Evolutionary conservation across 2,329 filamentous ascomycete species (phyloP).

Genomic region (Apiospora kogelbergensis): DNA sequence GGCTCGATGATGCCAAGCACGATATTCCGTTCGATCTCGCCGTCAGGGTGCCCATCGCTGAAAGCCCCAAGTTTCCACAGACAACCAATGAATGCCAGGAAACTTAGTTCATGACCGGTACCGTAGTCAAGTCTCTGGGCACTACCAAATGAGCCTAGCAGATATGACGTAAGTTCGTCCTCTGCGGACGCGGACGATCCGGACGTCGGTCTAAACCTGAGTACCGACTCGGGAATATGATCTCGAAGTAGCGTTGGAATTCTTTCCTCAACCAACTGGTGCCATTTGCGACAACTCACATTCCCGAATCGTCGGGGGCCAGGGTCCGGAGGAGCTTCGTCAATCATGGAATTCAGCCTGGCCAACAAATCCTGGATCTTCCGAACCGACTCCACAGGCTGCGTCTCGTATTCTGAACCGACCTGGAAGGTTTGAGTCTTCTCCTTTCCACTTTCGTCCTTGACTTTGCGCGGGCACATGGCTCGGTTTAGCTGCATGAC

Average conservation of each 20-base stretch:
- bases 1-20: slow-evolving; percentile 82
- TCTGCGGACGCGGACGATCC: slow-evolving; percentile 42
- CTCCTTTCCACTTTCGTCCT: slow-evolving; percentile 35
- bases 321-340: slow-evolving; percentile 78
- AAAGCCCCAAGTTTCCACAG: slow-evolving; percentile 92
- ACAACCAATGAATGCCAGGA: slow-evolving; percentile 84
- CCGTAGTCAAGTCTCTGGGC: slow-evolving; percentile 90
- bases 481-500: slow-evolving; percentile 87
- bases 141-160: slow-evolving; percentile 86
- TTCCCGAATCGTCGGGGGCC: slow-evolving; percentile 93
- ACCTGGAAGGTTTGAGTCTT: slow-evolving; percentile 50
- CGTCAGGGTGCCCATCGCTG: slow-evolving; percentile 47
- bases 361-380: slow-evolving; percentile 66
- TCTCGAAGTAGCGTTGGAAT: slow-evolving; percentile 56
- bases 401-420: slow-evolving; percentile 43
- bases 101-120: slow-evolving; percentile 93
- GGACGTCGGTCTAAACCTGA: slow-evolving; percentile 23
- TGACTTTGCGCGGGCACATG: slow-evolving; percentile 68
- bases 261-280: slow-evolving; percentile 63
- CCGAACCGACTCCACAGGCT: slow-evolving; percentile 52
- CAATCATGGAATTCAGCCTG: slow-evolving; percentile 65
- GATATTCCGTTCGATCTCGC: slow-evolving; percentile 72
- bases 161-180: slow-evolving; percentile 74
- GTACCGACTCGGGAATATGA: slow-evolving; percentile 46
- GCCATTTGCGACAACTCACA: slow-evolving; percentile 84